Conservation (phyloP, 2,329 filamentous ascomycete species). For the Apiospora saccharicola region DNA sequence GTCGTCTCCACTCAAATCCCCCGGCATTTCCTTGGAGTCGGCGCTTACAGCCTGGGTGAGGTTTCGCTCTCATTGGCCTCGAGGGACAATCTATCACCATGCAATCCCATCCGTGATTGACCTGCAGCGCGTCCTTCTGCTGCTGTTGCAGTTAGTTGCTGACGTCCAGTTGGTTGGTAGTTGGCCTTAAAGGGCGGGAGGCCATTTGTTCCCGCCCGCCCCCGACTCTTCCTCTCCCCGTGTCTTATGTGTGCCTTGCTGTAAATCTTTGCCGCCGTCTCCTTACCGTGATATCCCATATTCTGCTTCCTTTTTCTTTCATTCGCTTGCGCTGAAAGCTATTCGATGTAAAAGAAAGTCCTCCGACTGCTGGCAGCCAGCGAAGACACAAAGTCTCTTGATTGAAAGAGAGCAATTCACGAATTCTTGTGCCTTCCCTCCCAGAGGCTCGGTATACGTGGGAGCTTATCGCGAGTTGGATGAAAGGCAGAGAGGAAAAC, state of each 20-base stretch:
- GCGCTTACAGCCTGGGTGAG: conserved; percentile 11
- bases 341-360: conserved; percentile 24
- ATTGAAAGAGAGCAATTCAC: background rate
- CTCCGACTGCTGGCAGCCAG: conserved; percentile 27
- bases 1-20: conserved; percentile 4
- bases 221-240: conserved; percentile 17
- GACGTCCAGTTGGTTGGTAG: conserved; percentile 13
- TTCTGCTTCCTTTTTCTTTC: conserved; percentile 2
- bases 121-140: conserved; percentile 19
- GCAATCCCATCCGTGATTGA: conserved; percentile 20
- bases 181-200: conserved; percentile 23
- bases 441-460: background rate
- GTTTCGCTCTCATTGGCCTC: conserved; percentile 20
- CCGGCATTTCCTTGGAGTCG: conserved; percentile 20
- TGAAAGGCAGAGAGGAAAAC: background rate
- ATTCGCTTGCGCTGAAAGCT: background rate
- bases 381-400: conserved; percentile 20
- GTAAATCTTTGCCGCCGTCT: conserved; percentile 2
- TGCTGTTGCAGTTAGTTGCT: background rate
- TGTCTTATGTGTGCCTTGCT: conserved; percentile 10
- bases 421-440: background rate
- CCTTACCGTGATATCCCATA: background rate
- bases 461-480: background rate
- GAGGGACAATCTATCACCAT: conserved; percentile 13
- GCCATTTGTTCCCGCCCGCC: conserved; percentile 14